Base-by-base conservation (phyloP, 495 filamentous ascomycete species). In the Aspergillus sclerotioniger region DNA sequence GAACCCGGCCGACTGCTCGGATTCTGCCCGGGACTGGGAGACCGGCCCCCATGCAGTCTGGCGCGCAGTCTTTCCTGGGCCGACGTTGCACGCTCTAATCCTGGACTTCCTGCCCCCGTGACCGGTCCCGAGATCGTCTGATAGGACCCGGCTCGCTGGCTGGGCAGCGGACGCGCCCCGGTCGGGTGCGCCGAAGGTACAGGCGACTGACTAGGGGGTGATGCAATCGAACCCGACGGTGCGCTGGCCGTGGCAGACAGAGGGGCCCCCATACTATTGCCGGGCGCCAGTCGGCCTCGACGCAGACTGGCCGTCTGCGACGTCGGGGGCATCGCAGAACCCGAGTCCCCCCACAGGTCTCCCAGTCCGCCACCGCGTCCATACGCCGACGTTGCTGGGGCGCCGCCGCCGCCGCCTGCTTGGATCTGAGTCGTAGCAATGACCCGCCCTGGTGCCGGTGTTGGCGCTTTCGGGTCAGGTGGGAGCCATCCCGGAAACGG, bases 401-500 rank as follows among this genome's bases (percentile, higher is more conserved):
- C 58, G 45, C 74, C 71, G 28, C 71, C 69, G 44, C 70, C 67
- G 58, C 45, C 76, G 29, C 82, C 81, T 77, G 53, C 76, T 74
- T 59, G 74, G 75, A 73, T 71, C 61, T 77, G 69, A 61, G 80
- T 77, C 60, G 82, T 75, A 67, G 79, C 76, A 41, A 85, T 75
- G 51, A 80, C 67, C 59, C 74, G 48, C 69, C 75, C 57, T 0
- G 84, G 80, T 20, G 85, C 77, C 31, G 81, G 83, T 15, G 84
- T 78, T 20, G 83, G 88, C 3, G 82, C 85, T 65, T 89, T 90
- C 5, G 92, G 91, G 63, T 91, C 90, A 13, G 88, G 89, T 25
- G 89, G 91, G 10, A 98, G 88, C 94, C 94, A 98, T 58, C 77
- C 72, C 8, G 94, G 94, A 66, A 91, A 91, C 0, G 88, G 82